Base-by-base conservation (phyloP, 306 rosid genomes). In the Benincasa hispida region DNA sequence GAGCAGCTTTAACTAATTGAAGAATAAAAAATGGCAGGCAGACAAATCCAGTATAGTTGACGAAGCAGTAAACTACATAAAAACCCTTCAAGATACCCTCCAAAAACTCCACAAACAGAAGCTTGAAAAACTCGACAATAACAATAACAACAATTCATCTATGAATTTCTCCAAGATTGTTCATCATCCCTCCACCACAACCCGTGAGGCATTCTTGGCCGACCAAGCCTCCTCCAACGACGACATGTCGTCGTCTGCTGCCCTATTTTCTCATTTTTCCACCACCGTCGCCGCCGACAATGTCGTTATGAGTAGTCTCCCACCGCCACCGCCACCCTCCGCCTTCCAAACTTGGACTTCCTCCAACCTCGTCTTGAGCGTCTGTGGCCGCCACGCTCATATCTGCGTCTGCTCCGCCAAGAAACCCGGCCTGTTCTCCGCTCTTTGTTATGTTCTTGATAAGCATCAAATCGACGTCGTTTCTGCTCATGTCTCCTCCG, bases 1-100 rank as follows among this genome's bases (percentile, higher is more conserved):
- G 39, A 35, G 39, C 39, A 35, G 1, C 34, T 35, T 4, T 35
- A 35, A 35, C 39, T 6, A 35, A 37, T 37, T 6, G 10, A 37
- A 37, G 42, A 39, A 39, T 39, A 2, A 39, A 39, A 39, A 47
- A 59, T 60, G 34, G 9, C 50, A 93, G 98, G 87, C 85, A 0
- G 91, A 88, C 85, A 89, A 88, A 63, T 84, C 89, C 41, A 83
- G 83, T 28, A 81, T 93, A n/a, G 88, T 94, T n/a, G 96, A 89
- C 47, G 96, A 87, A 81, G 89, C 96, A 14, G 86, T 86, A 80
- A 89, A 54, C 17, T 78, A 82, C 85, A 89, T 91, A 9, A 72
- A 80, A 79, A 25, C 22, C 76, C 84, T 90, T 2, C 50, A 90
- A 57, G 19, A 79, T 9, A 83, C 81, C 25, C 79, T 85, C 4